A percentile compares a stretch with the other conserved stretches of the same genome.
Evolutionary conservation across 106 monocot genomes (phyloP).

Genomic region (Gastrodia elata): DNA sequence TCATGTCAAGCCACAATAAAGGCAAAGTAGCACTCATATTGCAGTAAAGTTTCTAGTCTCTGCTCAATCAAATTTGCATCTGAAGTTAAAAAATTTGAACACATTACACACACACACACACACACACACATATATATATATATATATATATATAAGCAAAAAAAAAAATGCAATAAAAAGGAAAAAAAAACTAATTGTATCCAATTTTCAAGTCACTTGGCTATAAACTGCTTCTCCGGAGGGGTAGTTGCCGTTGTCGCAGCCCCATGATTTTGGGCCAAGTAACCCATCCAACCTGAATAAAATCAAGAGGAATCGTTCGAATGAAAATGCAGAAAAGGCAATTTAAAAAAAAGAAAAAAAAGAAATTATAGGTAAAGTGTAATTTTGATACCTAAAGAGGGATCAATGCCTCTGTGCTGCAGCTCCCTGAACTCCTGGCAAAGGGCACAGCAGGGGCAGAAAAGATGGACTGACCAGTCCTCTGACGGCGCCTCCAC

Average conservation of each 20-base stretch:
- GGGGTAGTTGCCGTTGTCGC: constrained; percentile 14
- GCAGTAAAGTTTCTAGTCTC: too few species aligned
- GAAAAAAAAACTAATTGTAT: background rate
- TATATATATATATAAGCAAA: too few species aligned
- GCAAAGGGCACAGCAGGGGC: constrained; percentile 51
- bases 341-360: background rate
- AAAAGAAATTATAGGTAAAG: background rate
- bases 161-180: too few species aligned
- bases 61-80: too few species aligned
- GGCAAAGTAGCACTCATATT: too few species aligned
- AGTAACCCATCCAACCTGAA: constrained; percentile 53
- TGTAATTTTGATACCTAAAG: constrained; percentile 33
- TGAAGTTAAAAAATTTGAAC: background rate
- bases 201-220: background rate
- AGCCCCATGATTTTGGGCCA: constrained; percentile 27
- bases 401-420: constrained; percentile 50
- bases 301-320: background rate
- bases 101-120: background rate
- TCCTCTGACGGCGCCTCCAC: constrained; percentile 54
- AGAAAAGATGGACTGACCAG: constrained; percentile 47
- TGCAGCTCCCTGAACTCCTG: constrained; percentile 65
- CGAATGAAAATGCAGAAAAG: too few species aligned
- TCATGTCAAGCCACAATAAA: too few species aligned
- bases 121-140: too few species aligned
- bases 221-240: constrained; percentile 34